Conservation (phyloP, 2,329 filamentous ascomycete species). For the Botrytis cinerea region DNA sequence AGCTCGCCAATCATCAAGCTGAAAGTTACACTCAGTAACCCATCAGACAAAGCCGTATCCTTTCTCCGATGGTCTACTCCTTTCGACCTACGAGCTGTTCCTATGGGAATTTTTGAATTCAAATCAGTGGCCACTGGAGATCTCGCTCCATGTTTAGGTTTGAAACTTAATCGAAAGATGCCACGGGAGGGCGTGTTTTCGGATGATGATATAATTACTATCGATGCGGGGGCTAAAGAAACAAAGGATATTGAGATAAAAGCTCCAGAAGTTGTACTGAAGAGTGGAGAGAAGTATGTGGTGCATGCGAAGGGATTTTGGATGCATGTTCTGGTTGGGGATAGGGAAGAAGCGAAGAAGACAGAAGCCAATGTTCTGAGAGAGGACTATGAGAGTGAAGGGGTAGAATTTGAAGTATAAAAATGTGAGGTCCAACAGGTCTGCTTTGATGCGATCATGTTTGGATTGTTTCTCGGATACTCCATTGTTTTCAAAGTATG, state of each 20-base stretch:
- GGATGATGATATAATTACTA: constrained; percentile 40
- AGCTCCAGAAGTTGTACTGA: constrained; percentile 38
- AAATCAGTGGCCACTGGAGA: constrained; percentile 28
- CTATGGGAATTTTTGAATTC: constrained; percentile 42
- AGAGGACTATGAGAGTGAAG: constrained; percentile 21
- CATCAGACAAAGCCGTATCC: constrained; percentile 38
- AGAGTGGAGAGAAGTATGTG: constrained; percentile 41
- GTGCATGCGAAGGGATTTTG: constrained; percentile 42
- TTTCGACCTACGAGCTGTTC: constrained; percentile 42
- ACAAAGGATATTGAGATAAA: constrained; percentile 34
- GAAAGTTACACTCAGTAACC: constrained; percentile 35
- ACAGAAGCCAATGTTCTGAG: constrained; percentile 18
- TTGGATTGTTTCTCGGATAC: not conserved
- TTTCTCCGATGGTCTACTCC: constrained; percentile 45
- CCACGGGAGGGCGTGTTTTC: constrained; percentile 36
- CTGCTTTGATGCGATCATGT: not conserved
- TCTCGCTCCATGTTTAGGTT: constrained; percentile 28
- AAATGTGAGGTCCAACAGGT: not conserved
- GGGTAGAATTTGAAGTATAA: constrained; percentile 10
- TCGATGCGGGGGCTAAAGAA: constrained; percentile 36
- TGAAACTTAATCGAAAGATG: constrained; percentile 39
- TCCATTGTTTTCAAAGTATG: not conserved
- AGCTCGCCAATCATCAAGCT: constrained; percentile 16
- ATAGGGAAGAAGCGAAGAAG: constrained; percentile 9
- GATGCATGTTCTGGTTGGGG: constrained; percentile 34